Conservation (phyloP, 2,329 filamentous ascomycete species). For the Hymenoscyphus albidus region DNA sequence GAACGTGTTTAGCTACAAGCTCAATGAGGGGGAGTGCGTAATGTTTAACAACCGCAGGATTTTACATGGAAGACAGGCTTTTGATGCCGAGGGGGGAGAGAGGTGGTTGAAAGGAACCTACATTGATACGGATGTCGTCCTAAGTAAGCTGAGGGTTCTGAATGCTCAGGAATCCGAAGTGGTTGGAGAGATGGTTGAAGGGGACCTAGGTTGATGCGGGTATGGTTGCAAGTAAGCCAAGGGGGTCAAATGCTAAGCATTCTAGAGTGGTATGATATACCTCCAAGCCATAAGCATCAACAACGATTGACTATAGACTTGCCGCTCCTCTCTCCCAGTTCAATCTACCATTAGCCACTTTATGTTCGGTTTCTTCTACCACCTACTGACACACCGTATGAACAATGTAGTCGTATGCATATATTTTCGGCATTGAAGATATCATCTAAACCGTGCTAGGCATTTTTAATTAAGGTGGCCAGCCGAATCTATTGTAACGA, state of each 20-base stretch:
- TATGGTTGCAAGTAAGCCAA: conserved; percentile 49
- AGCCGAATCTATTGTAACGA: no score
- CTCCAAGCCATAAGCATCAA: background rate
- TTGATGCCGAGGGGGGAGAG: conserved; percentile 62
- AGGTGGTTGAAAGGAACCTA: conserved; percentile 87
- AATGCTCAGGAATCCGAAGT: background rate
- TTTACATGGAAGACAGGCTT: conserved; percentile 77
- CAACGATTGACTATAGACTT: background rate
- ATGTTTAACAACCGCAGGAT: conserved; percentile 88
- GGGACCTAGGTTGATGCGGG: conserved; percentile 77
- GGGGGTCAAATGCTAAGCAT: conserved; percentile 34
- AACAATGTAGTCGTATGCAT: background rate
- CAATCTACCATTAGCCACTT: background rate
- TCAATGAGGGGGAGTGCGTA: conserved; percentile 80
- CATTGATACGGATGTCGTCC: conserved; percentile 63
- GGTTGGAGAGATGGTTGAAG: conserved; percentile 67
- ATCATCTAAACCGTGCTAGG: no score
- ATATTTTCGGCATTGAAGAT: no score
- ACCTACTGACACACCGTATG: background rate
- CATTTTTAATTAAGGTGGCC: no score
- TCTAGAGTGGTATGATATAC: background rate
- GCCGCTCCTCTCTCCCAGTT: background rate
- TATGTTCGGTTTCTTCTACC: background rate
- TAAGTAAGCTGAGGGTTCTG: conserved; percentile 44
- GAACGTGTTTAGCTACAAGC: conserved; percentile 65